Percentiles rank a stretch among this genome's conserved stretches.
Conservation (phyloP, 2,329 filamentous ascomycete species). For the Trichoderma harzianum region DNA sequence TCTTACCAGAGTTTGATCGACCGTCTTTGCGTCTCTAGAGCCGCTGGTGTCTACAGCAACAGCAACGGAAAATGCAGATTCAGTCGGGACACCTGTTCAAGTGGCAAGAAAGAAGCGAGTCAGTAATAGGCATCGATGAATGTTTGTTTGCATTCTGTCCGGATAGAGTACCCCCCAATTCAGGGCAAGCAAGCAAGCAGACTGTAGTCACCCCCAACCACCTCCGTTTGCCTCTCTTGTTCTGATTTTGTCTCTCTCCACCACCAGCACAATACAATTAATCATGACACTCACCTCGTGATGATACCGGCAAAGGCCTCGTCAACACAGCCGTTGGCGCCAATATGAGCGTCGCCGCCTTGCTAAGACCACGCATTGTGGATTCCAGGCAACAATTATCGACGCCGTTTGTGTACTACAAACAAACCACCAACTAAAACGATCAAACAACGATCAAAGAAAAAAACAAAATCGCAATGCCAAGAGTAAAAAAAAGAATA, state of each 20-base stretch:
- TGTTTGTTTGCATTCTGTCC: neutral
- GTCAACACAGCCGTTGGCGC: constrained; percentile 13
- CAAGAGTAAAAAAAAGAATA: neutral
- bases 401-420: neutral
- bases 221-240: neutral
- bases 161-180: constrained; percentile 3
- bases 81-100: neutral
- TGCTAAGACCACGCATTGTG: constrained; percentile 17
- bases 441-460: neutral
- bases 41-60: constrained; percentile 1
- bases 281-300: neutral
- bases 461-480: neutral
- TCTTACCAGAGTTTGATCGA: constrained; percentile 15
- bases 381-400: constrained; percentile 6
- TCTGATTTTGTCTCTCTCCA: neutral
- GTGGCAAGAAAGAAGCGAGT: neutral
- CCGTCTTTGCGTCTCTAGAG: neutral
- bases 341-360: constrained; percentile 11
- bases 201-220: neutral
- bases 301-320: neutral
- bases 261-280: neutral
- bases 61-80: constrained; percentile 6
- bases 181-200: neutral
- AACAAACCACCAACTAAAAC: neutral
- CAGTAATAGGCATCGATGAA: neutral